Base-by-base conservation (phyloP, 2,329 filamentous ascomycete genomes). In the Fusarium concolor region DNA sequence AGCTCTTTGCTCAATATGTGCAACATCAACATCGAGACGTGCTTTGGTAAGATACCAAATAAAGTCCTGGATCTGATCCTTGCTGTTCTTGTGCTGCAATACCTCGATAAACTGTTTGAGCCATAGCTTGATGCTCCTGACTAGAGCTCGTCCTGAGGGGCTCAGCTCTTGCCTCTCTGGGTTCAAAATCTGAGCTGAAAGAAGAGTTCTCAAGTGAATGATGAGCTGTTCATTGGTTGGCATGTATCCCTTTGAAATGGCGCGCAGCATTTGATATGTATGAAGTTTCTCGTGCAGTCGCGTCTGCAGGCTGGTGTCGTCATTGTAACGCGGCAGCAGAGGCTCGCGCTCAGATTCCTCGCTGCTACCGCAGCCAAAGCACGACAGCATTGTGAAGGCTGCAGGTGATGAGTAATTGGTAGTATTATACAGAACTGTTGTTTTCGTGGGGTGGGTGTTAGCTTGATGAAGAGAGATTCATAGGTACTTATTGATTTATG, bases 31-130 rank as follows among this genome's bases (percentile, higher is more conserved):
- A 7, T 78, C 67, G 8, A 96, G 81, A 33, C 87, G 86, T n/a
- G 93, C 90, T 76, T 92, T 91, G 66, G 89, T 83, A 45, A 97
- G 79, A 72, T 90, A 94, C 94, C 94, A 97, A 38, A 97, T 84
- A 67, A 97, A 92, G 73, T 97, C 93, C 77, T 98, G 95, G 18
- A 98, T 87, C 77, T 97, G 91, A 78, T 98, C 93, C 17, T 87
- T 79, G 64, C 84, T 82, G 77, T 97, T 97, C 82, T 97, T 98
- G 78, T 94, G 85, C 56, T 88, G 84, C 44, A 97, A 77, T 8
- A 97, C 80, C n/a, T 93, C 88, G 72, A 96, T 95, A 76, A 97
- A 89, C 59, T 94, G 86, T 58, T 89, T 86, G 10, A 97, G 82
- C 87, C 89, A 95, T 70, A 90, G 84, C 76, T 91, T 92, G 47